Evolutionary conservation across 2,329 filamentous ascomycete species (phyloP).

Genomic region (Pyrenochaeta sp.): DNA sequence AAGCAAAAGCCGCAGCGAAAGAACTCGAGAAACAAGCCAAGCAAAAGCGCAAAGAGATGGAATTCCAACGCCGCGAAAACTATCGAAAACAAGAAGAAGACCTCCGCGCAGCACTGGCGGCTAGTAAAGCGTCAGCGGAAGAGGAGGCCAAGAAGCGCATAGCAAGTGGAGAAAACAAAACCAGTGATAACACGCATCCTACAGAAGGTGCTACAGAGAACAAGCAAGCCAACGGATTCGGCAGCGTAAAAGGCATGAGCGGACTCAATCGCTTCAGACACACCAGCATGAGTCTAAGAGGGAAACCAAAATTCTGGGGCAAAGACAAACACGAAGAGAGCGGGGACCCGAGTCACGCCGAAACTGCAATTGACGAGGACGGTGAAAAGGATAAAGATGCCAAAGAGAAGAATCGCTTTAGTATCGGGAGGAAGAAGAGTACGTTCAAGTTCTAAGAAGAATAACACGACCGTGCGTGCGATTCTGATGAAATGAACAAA

Average conservation of each 20-base stretch:
- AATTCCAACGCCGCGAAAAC: conserved; percentile 62
- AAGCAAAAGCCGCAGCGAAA: conserved; percentile 67
- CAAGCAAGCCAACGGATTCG: conserved; percentile 48
- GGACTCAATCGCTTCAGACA: conserved; percentile 72
- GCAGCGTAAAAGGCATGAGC: conserved; percentile 41
- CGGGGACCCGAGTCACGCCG: conserved; percentile 25
- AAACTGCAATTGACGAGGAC: conserved; percentile 26
- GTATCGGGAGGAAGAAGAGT: conserved; percentile 76
- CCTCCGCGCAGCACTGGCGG: conserved; percentile 69
- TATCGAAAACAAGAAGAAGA: conserved; percentile 69
- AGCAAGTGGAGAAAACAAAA: conserved; percentile 20
- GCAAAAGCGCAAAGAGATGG: conserved; percentile 59
- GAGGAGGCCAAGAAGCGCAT: conserved; percentile 51
- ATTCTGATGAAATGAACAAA: neutral
- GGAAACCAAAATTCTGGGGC: conserved; percentile 75
- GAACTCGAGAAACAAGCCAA: conserved; percentile 57
- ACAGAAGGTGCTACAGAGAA: conserved; percentile 6
- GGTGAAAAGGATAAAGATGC: conserved; percentile 67
- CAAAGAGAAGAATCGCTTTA: conserved; percentile 68
- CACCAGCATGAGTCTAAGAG: conserved; percentile 79
- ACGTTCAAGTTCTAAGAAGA: conserved; percentile 47
- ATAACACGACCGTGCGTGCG: neutral
- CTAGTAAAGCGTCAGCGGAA: conserved; percentile 69
- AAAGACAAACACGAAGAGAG: conserved; percentile 39
- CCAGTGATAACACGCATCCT: conserved; percentile 6